Evolutionary conservation across 2,329 filamentous ascomycete species (phyloP).

Genomic region (Colletotrichum euphorbiae): DNA sequence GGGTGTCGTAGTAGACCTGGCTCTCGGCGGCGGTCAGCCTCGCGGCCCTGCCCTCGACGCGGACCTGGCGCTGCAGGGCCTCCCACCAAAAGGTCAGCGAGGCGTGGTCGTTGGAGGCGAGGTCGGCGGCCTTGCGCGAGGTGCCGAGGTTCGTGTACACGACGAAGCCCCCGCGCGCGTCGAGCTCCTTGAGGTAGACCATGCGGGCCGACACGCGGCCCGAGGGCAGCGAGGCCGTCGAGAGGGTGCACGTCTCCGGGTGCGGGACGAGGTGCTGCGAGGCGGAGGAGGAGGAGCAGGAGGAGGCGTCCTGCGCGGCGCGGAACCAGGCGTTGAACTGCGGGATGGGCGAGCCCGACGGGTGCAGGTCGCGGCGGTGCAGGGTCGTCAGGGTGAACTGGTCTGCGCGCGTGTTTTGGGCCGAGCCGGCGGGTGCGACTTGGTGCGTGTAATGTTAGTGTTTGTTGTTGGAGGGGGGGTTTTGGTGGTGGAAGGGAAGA

Average conservation of each 20-base stretch:
- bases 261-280: constrained; percentile 65
- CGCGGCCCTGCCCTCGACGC: constrained; percentile 83
- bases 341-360: constrained; percentile 70
- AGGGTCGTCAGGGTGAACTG: constrained; percentile 79
- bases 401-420: constrained; percentile 72
- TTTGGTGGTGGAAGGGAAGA: too few species aligned
- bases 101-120: constrained; percentile 80
- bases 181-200: constrained; percentile 96
- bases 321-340: constrained; percentile 95
- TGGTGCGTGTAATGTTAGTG: constrained; percentile 31
- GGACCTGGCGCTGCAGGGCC: constrained; percentile 85
- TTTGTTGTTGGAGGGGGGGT: background rate
- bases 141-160: constrained; percentile 95
- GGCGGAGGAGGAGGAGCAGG: background rate
- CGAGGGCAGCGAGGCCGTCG: constrained; percentile 84
- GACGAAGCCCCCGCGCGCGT: constrained; percentile 80
- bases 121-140: constrained; percentile 74
- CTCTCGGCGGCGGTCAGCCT: constrained; percentile 78
- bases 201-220: constrained; percentile 87
- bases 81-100: constrained; percentile 93
- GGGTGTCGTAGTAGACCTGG: constrained; percentile 73
- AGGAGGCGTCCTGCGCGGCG: constrained; percentile 65
- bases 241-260: constrained; percentile 89
- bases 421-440: constrained; percentile 74
- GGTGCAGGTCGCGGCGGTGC: constrained; percentile 68